Evolutionary conservation across 2,329 filamentous ascomycete species (phyloP).

Genomic region (Phyllosticta capitalensis): DNA sequence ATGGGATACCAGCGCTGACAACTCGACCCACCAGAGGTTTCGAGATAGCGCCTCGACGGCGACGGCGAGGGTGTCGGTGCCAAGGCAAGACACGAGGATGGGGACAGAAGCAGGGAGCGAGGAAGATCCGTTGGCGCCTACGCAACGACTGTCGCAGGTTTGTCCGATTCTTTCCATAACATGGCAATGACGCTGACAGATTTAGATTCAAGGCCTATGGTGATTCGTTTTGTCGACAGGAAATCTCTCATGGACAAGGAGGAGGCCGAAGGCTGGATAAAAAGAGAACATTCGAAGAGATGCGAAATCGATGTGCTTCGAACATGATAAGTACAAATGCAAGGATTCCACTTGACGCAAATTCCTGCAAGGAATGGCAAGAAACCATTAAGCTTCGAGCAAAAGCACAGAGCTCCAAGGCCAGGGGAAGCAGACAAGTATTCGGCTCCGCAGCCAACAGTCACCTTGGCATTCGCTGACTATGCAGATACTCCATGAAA

Average conservation of each 20-base stretch:
- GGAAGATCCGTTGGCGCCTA: conserved; percentile 51
- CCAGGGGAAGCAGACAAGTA: no score
- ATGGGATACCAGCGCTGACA: conserved; percentile 61
- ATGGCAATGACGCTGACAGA: not conserved
- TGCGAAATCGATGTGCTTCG: not conserved
- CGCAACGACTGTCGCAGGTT: conserved; percentile 64
- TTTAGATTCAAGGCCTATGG: conserved; percentile 1
- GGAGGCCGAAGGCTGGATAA: not conserved
- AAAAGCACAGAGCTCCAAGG: no score
- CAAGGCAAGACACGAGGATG: not conserved
- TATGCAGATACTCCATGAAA: no score
- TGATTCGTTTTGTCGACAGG: not conserved
- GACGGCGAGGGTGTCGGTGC: conserved; percentile 12
- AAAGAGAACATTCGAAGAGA: not conserved
- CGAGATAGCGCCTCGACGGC: conserved; percentile 26
- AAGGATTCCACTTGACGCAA: no score
- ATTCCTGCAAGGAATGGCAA: no score
- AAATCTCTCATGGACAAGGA: not conserved
- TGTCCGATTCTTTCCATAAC: conserved; percentile 16
- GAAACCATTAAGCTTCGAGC: no score
- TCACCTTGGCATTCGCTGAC: no score
- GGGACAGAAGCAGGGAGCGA: not conserved
- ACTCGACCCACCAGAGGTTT: conserved; percentile 34
- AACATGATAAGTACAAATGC: no score
- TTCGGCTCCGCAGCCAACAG: no score